Conservation (phyloP, 2,329 filamentous ascomycete species). For the Salinomyces thailandicus region DNA sequence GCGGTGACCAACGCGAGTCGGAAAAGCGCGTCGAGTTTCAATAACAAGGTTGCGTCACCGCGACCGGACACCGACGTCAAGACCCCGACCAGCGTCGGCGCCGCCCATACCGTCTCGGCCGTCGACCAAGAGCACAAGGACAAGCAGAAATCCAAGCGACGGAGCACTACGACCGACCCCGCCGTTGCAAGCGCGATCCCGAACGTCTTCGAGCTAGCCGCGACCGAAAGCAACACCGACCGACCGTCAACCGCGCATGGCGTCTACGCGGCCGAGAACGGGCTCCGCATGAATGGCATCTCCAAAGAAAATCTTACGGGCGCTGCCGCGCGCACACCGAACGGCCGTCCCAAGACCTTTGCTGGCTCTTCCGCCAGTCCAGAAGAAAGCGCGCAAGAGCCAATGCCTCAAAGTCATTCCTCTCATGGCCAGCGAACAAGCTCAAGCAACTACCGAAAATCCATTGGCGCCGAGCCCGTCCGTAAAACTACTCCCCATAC, state of each 20-base stretch:
- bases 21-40: slow-evolving; percentile 20
- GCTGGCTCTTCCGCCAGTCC: slow-evolving; percentile 7
- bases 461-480: neutral
- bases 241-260: slow-evolving; percentile 18
- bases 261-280: slow-evolving; percentile 16
- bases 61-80: slow-evolving; percentile 15
- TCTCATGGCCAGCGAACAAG: neutral
- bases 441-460: slow-evolving; percentile 1
- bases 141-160: slow-evolving; percentile 1
- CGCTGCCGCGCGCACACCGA: slow-evolving; percentile 7
- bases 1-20: slow-evolving; percentile 21
- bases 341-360: slow-evolving; percentile 19
- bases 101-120: neutral
- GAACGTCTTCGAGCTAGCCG: slow-evolving; percentile 17
- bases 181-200: slow-evolving; percentile 4
- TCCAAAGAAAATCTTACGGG: slow-evolving; percentile 15
- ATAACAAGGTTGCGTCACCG: slow-evolving; percentile 12
- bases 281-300: slow-evolving; percentile 24
- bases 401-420: neutral
- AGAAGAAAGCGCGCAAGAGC: slow-evolving; percentile 1
- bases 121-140: slow-evolving; percentile 1
- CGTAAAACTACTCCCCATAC: neutral
- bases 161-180: slow-evolving; percentile 4
- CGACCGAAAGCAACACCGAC: slow-evolving; percentile 15
- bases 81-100: neutral